Percentiles rank a stretch among this genome's conserved stretches.
These are phyloP conservation scores for Gillenia trifoliata DNA, from an alignment of 306 rosid species.

Conservation along the genomic window DNA sequence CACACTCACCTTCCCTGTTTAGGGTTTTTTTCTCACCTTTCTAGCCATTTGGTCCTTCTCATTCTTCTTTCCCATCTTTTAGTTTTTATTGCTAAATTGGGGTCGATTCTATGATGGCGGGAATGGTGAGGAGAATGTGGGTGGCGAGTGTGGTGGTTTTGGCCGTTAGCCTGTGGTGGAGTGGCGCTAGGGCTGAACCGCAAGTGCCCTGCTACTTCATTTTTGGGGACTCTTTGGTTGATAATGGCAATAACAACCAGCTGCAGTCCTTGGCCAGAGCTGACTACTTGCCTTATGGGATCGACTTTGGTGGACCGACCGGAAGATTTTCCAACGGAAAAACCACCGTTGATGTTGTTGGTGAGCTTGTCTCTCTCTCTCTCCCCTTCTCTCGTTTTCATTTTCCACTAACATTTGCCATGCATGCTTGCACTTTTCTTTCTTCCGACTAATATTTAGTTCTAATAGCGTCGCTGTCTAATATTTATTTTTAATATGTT, in stretches of 20 bases:
- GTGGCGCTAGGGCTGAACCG: conserved; percentile 39
- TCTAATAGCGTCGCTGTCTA: no score
- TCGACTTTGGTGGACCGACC: conserved; percentile 73
- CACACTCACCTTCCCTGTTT: not conserved
- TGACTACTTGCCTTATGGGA: conserved; percentile 73
- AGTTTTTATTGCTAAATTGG: not conserved
- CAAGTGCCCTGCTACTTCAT: conserved; percentile 88
- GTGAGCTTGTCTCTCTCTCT: conserved; percentile 33
- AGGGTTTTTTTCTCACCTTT: not conserved
- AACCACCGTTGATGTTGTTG: conserved; percentile 65
- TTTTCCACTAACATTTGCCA: not conserved
- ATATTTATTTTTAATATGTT: no score
- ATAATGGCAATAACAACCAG: conserved; percentile 79
- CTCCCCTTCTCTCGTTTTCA: not conserved
- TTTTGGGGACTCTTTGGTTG: conserved; percentile 90
- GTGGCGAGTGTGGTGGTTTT: conserved; percentile 10
- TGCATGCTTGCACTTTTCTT: no score
- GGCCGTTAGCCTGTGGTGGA: conserved; percentile 27
- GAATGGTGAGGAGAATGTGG: conserved; percentile 8
- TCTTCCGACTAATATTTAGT: no score
- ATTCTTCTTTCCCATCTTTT: not conserved
- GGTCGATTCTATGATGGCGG: not conserved
- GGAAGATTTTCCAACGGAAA: conserved; percentile 94
- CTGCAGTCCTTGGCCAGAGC: conserved; percentile 81
- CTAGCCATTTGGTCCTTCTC: not conserved